Conservation (phyloP, 805 yeast genomes). For the Metschnikowia baotianmanensis region DNA sequence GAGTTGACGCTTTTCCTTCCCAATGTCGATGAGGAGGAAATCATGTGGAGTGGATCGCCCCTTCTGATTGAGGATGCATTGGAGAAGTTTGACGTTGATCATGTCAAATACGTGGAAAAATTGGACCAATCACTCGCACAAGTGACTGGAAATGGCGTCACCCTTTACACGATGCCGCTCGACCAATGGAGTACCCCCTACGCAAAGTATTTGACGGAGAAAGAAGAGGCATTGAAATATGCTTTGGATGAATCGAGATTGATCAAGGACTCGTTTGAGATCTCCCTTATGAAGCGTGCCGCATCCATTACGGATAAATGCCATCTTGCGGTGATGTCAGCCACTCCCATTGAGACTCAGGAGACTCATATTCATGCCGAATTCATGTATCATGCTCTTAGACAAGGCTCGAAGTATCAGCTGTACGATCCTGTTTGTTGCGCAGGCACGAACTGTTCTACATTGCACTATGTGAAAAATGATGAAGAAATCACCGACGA, state of each 20-base stretch:
- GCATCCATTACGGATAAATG: constrained; percentile 82
- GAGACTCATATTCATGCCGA: constrained; percentile 96
- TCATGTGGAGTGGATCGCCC: constrained; percentile 97
- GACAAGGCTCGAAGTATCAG: constrained; percentile 88
- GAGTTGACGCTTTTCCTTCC: constrained; percentile 76
- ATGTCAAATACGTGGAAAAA: constrained; percentile 61
- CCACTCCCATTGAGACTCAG: constrained; percentile 78
- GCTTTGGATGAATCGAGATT: constrained; percentile 87
- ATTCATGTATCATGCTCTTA: constrained; percentile 85
- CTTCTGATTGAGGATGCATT: constrained; percentile 62
- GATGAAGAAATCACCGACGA: constrained; percentile 54
- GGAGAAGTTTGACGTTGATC: constrained; percentile 74
- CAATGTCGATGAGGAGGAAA: constrained; percentile 79
- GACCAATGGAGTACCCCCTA: constrained; percentile 44
- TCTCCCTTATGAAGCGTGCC: constrained; percentile 75
- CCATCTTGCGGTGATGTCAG: constrained; percentile 90
- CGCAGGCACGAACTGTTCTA: constrained; percentile 86
- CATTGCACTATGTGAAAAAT: constrained; percentile 85
- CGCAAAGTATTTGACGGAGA: constrained; percentile 37
- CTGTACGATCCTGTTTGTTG: constrained; percentile 97
- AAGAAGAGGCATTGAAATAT: constrained; percentile 48
- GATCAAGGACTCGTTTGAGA: constrained; percentile 81
- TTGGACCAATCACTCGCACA: constrained; percentile 37
- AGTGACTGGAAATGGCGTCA: constrained; percentile 24
- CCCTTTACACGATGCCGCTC: constrained; percentile 54